Conservation (phyloP, 306 rosid genomes). For the Pyrus communis region DNA sequence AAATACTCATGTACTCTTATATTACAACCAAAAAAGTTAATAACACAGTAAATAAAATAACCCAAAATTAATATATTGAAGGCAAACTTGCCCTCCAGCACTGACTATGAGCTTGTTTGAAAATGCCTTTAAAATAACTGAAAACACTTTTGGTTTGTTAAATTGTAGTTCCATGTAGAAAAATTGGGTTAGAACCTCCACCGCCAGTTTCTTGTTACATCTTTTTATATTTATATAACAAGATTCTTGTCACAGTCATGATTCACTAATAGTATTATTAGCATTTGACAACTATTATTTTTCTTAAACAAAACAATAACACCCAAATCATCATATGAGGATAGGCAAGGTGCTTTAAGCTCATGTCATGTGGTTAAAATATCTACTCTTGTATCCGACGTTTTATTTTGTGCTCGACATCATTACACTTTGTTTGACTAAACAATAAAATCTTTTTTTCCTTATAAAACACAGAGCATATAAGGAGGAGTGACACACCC, state of each 20-base stretch:
- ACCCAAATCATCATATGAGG: neutral
- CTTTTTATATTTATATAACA: neutral
- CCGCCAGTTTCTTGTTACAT: neutral
- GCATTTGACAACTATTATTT: neutral
- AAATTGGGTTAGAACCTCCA: neutral
- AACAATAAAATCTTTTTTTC: neutral
- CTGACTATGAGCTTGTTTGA: too few relatives aligned
- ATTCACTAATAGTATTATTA: neutral
- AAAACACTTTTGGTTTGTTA: accelerated
- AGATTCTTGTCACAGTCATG: neutral
- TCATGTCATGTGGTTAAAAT: neutral
- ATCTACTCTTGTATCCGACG: neutral
- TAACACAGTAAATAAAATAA: too few relatives aligned
- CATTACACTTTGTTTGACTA: too few relatives aligned
- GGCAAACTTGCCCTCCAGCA: too few relatives aligned
- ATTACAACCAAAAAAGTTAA: neutral
- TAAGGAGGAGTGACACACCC: too few relatives aligned
- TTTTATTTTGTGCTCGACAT: too few relatives aligned
- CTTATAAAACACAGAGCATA: too few relatives aligned
- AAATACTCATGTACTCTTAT: neutral
- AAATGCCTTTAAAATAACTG: too few relatives aligned
- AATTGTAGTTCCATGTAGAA: neutral
- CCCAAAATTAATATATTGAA: neutral
- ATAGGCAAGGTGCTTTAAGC: neutral
- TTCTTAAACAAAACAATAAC: neutral